Evolutionary conservation across 108 stramenopile species (phyloP), one percentile per base, ranked within the genome.

Genomic region (Pseudonitzschia delicatissima): DNA sequence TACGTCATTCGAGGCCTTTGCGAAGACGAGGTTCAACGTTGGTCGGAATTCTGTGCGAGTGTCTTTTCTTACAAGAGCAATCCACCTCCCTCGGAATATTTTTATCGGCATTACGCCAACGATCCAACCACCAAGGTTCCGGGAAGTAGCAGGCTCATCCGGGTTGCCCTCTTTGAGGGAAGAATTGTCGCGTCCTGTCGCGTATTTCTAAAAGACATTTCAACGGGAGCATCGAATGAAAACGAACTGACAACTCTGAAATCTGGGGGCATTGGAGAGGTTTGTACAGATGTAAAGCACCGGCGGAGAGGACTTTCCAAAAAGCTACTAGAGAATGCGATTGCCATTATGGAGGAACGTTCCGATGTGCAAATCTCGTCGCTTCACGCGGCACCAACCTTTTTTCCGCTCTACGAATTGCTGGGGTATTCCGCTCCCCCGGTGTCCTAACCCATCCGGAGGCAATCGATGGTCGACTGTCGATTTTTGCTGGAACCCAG

Each of bases 221-320:
- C 82, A 21, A 62, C 40, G 6, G 76, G 74, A 53, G n/a, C n/a
- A n/a, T n/a, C n/a, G n/a, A 35, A 55, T 7, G 1, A 33, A 17
- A 7, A 20, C 53, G 34, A 33, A 28, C 29, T 9, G 13, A 2
- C 6, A 6, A 27, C 5, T 31, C 23, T 68, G 23, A 37, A 44
- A 13, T 83, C 74, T 36, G 90, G 87, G 25, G 90, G 87, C 2
- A 87, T 88, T 29, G 90, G 90, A 20, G 90, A 92, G 78, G 90
- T 92, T 0, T 88, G 90, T 51, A 92, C 90, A 0, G 47, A 33
- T 26, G 64, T 62, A 1, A 11, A 59, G 36, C 84, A 92, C 67
- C 84, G 80, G 37, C 65, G 82, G 11, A 67, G 82, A 11, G 85
- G 85, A 18, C 27, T 92, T 28, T 85, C 86, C 15, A 83, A 73